Evolutionary conservation across 208 protist species (phyloP), one percentile per base, ranked within the genome.

Genomic region (Borovskyia barvae): DNA sequence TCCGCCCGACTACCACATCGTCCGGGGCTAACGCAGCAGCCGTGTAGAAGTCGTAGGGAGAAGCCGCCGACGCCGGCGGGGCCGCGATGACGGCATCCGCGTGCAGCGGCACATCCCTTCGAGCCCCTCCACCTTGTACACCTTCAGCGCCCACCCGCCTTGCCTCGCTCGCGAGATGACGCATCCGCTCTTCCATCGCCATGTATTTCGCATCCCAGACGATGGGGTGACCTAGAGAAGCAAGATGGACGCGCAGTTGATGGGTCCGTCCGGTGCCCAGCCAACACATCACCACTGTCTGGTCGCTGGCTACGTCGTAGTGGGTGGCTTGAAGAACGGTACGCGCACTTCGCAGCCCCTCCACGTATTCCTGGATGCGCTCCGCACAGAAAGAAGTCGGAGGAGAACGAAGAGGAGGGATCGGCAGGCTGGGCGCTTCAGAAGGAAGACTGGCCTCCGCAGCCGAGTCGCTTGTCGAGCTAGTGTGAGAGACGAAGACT

Each of bases 241-340:
- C 69, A 7, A 97, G 66, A 61, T 97, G 94, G n/a, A 97, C 86
- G 20, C 94, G 77, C 22, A 97, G 81, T 61, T 97, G 94, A 65
- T 97, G 94, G 11, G 94, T 97, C 35, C 94, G 75, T 22, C 94
- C 94, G 2, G 92, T 97, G 9, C 93, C 58, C 9, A 95, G 80
- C 25, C 72, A 59, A 49, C 86, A 94, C 46, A 66, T 66, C 28
- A 97, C 60, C 24, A 97, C 66, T 42, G 80, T 83, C 42, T 80
- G 43, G 30, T 92, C 47, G 0, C 20, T 25, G 0, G 5, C 43
- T 0, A 48, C 65, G 35, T 88, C 69, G 58, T 94, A 92, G 42
- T 39, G 52, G 24, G 78, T 19, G 6, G 66, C 37, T 6, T 61
- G 56, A 0, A 92, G 32, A 14, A 75, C 24, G 0, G 80, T 87